Base-by-base conservation (phyloP, 208 protist species). In the Trypanosoma scelopori region DNA sequence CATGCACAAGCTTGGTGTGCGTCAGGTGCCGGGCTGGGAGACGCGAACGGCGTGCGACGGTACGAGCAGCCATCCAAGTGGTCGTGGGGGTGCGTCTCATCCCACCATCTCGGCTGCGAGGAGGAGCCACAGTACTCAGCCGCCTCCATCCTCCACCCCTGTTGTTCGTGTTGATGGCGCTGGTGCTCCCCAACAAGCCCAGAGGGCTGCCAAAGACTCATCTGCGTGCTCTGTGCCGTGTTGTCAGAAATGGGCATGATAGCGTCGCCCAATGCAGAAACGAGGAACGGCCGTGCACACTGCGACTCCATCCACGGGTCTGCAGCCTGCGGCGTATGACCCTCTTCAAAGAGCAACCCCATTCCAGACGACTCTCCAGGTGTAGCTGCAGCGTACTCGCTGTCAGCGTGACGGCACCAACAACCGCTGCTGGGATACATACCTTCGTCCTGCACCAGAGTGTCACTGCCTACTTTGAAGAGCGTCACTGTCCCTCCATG, bases 1-100 rank as follows among this genome's bases (percentile, higher is more conserved):
- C 32, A 60, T 49, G 23, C 55, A 49, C 5, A 48, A 11, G 39
- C n/a, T 22, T 49, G n/a, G 0, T 46, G 3, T 3, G 13, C 41
- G 18, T 60, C 27, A n/a, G 58, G 58, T 1, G 25, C 5, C 7
- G 30, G 30, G 32, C 25, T 53, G 16, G 20, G 35, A 11, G 58
- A 64, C 1, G 58, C n/a, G n/a, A 64, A 55, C 13, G 45, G 30
- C n/a, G 58, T 51, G n/a, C 46, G 46, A 9, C 30, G 46, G 41
- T 49, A 32, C 35, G 47, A 60, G 42, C 23, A 41, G 7, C 5
- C 22, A n/a, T 64, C 20, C 43, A 20, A 13, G n/a, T 27, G 13
- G 20, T 45, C 32, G 9, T 37, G 32, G 1, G n/a, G 7, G 30
- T 64, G 5, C 58, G 41, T 18, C 46, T 64, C 58, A 15, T 30